These are phyloP conservation scores for Podospora appendiculata DNA, from an alignment of 495 filamentous ascomycete genomes.

Conservation along the genomic window DNA sequence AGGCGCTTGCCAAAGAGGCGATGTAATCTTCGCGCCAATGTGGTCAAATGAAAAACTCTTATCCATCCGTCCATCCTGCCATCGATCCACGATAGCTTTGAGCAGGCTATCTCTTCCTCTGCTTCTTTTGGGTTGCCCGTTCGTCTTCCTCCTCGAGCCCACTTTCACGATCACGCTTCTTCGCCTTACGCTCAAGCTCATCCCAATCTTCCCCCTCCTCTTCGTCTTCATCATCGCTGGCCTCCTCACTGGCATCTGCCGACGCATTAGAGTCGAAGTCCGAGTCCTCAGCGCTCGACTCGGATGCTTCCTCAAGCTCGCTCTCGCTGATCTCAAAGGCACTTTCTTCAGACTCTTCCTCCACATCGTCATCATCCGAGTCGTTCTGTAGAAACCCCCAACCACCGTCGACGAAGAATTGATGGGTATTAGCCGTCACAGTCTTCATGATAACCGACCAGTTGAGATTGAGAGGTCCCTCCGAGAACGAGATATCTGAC, in stretches of 20 bases:
- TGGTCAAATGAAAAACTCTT: too few relatives aligned
- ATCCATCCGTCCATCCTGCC: too few relatives aligned
- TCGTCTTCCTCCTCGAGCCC: slow-evolving; percentile 54
- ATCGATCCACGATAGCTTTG: too few relatives aligned
- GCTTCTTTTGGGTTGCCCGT: slow-evolving; percentile 28
- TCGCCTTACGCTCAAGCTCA: slow-evolving; percentile 83
- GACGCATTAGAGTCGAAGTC: slow-evolving; percentile 91
- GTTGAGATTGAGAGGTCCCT: slow-evolving; percentile 95
- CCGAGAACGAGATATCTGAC: slow-evolving; percentile 86
- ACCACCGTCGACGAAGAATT: slow-evolving; percentile 91
- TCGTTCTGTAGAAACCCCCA: slow-evolving; percentile 91
- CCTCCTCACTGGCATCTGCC: slow-evolving; percentile 64
- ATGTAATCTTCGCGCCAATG: too few relatives aligned
- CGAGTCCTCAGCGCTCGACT: slow-evolving; percentile 78
- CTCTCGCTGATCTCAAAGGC: slow-evolving; percentile 84
- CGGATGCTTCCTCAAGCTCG: slow-evolving; percentile 70
- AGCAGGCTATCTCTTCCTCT: slow-evolving; percentile 25
- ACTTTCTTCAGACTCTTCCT: slow-evolving; percentile 71
- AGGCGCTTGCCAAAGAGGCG: too few relatives aligned
- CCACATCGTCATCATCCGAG: slow-evolving; percentile 74
- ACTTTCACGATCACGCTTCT: slow-evolving; percentile 74
- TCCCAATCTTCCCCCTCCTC: slow-evolving; percentile 90
- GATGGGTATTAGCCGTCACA: slow-evolving; percentile 82
- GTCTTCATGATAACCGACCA: slow-evolving; percentile 99
- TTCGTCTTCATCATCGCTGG: slow-evolving; percentile 51